Base-by-base conservation (phyloP, 2,329 filamentous ascomycete species). In the Parastagonospora nodorum region DNA sequence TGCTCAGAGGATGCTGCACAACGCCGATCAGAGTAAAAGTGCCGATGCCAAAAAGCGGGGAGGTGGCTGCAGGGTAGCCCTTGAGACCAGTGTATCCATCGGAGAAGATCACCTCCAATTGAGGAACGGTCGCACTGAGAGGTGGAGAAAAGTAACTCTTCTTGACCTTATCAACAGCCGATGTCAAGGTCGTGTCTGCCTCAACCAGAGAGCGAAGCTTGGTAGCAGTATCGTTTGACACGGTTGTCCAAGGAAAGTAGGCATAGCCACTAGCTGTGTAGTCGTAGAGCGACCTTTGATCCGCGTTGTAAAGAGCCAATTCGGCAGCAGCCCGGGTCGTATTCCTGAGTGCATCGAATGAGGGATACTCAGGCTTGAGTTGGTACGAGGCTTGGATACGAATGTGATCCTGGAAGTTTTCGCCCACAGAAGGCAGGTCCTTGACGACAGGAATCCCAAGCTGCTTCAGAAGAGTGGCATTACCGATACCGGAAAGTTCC, bases 1-100 rank as follows among this genome's bases (percentile, higher is more conserved):
- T 62, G 48, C 64, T 66, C 38, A 71, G 56, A 56, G 74, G 69
- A 44, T 74, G 71, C 38, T 69, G 64, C 1, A 75, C 57, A 2
- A 63, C 63, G n/a, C 65, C 66, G 28, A 74, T 71, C 1, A 75
- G 51, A n/a, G 68, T 61, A 41, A 70, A 66, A 39, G 65, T 72
- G n/a, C 51, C 49, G n/a, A 60, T 62, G 14, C 67, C 65, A 32
- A 62, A 66, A 6, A 62, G 51, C 1, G 62, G 50, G 1, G 57
- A 73, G 41, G 56, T 74, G 11, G 45, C 51, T 2, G 55, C 53
- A 1, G 65, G 65, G 37, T 69, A 68, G 31, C 74, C 71, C 55
- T 72, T 73, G 36, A 68, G 53, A 12, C 78, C 77, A 1, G 75
- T 76, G 60, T 78, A 79, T 2, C 75, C 75, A 51, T 79, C 77